Evolutionary conservation across 345 rosid genomes (phyloP).

Genomic region (Hypericum perforatum): DNA sequence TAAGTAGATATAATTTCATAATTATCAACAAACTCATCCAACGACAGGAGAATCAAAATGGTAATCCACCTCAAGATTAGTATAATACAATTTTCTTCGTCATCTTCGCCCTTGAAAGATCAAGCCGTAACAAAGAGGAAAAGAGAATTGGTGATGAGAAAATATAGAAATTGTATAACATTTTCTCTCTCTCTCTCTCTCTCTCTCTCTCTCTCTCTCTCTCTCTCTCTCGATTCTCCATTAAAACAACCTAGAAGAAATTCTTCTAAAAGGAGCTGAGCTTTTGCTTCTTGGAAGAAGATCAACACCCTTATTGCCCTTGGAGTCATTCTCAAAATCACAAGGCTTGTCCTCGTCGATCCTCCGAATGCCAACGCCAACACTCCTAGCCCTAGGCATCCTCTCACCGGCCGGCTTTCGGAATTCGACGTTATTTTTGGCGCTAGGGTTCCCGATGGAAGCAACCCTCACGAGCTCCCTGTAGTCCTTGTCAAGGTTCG

Average conservation of each 20-base stretch:
- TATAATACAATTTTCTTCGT: too few species aligned
- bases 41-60: too few species aligned
- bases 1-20: too few species aligned
- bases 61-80: too few species aligned
- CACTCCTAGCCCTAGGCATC: slow-evolving; percentile 22
- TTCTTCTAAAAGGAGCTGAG: slow-evolving; percentile 22
- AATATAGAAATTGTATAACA: too few species aligned
- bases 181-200: too few species aligned
- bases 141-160: too few species aligned
- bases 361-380: slow-evolving; percentile 43
- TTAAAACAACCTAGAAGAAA: slow-evolving; percentile 6
- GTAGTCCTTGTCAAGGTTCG: slow-evolving; percentile 19
- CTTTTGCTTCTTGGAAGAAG: slow-evolving; percentile 37
- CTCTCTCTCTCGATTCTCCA: too few species aligned
- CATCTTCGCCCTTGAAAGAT: too few species aligned
- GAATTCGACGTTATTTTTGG: slow-evolving; percentile 1
- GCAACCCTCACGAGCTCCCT: slow-evolving; percentile 46
- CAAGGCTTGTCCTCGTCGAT: slow-evolving; percentile 68
- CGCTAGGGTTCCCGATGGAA: slow-evolving; percentile 25
- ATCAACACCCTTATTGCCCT: slow-evolving; percentile 1
- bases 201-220: too few species aligned
- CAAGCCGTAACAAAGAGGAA: too few species aligned
- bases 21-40: too few species aligned
- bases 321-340: slow-evolving; percentile 36
- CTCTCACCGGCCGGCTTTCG: background rate